phyloP scores from a whole-genome alignment of 2,329 filamentous ascomycete species.

The Chaetothyriales sp. region DNA sequence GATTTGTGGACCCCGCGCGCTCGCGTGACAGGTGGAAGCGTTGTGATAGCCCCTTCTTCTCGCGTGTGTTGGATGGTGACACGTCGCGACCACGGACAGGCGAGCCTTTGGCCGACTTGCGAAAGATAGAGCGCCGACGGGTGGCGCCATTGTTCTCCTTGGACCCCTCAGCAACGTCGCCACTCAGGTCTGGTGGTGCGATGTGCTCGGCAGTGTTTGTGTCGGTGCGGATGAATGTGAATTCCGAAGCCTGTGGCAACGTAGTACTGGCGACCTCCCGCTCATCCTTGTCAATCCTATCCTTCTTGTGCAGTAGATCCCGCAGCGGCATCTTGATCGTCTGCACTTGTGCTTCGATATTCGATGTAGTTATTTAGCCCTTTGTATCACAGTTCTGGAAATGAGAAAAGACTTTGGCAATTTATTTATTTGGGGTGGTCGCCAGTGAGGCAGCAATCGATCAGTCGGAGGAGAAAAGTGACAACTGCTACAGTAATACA shows the following conservation, averaged over 20 bases:
- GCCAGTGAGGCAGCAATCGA: background rate
- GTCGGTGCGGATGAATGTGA: conserved; percentile 74
- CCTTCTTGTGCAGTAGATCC: conserved; percentile 49
- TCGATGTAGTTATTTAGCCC: background rate
- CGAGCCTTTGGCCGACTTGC: background rate
- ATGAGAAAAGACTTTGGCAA: background rate
- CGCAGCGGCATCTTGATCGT: conserved; percentile 38
- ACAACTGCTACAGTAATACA: background rate
- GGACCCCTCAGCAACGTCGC: conserved; percentile 23
- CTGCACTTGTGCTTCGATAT: background rate
- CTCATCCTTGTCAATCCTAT: conserved; percentile 32
- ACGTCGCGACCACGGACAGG: conserved; percentile 18
- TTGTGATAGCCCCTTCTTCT: conserved; percentile 41
- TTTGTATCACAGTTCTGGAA: background rate
- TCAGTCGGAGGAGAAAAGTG: background rate
- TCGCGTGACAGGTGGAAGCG: conserved; percentile 45
- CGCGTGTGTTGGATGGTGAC: conserved; percentile 11
- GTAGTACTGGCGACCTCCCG: conserved; percentile 16
- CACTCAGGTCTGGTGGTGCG: conserved; percentile 45
- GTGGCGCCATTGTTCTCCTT: conserved; percentile 7
- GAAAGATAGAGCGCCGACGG: conserved; percentile 10
- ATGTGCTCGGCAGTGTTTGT: conserved; percentile 68
- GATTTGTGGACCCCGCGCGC: conserved; percentile 47
- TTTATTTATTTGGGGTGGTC: background rate
- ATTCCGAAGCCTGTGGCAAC: conserved; percentile 42